Percentiles rank a stretch among this genome's conserved stretches.
phyloP scores from a whole-genome alignment of 75 land plant species.

The Pinus tabuliformis region DNA sequence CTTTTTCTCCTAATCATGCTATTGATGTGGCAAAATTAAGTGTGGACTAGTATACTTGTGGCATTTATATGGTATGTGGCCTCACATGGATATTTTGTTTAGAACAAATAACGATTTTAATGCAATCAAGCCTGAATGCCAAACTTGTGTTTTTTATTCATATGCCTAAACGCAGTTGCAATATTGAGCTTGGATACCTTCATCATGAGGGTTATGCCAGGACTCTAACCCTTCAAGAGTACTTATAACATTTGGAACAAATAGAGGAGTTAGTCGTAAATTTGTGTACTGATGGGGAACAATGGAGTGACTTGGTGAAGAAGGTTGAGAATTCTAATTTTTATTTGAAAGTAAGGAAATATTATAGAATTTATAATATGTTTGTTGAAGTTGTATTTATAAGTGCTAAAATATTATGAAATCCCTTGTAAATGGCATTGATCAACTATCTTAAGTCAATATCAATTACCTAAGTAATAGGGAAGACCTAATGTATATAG shows the following conservation, averaged over 20 bases:
- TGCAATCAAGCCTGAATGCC: slow-evolving; percentile 9
- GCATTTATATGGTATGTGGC: slow-evolving; percentile 21
- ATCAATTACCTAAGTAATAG: slow-evolving; percentile 9
- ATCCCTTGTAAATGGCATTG: not conserved
- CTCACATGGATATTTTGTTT: slow-evolving; percentile 18
- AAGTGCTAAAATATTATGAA: too few species aligned
- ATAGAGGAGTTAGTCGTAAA: not conserved
- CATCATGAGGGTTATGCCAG: slow-evolving; percentile 16
- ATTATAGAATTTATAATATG: too few species aligned
- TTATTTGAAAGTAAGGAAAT: too few species aligned
- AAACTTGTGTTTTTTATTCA: slow-evolving; percentile 6
- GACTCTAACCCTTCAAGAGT: slow-evolving; percentile 2
- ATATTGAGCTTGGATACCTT: slow-evolving; percentile 22
- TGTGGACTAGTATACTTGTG: slow-evolving; percentile 22
- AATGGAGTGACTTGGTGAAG: not conserved
- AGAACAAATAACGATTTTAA: slow-evolving; percentile 13
- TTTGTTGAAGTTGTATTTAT: too few species aligned
- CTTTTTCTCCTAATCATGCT: slow-evolving; percentile 21
- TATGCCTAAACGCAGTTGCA: not conserved
- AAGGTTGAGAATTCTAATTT: not conserved
- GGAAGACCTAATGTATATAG: too few species aligned
- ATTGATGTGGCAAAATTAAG: slow-evolving; percentile 22
- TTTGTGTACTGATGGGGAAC: not conserved
- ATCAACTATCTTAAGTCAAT: slow-evolving; percentile 16
- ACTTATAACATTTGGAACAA: slow-evolving; percentile 10